A percentile compares a stretch with the other conserved stretches of the same genome.
These are phyloP conservation scores for Mycena galopus DNA, from an alignment of 768 basidiomycete genomes.

Conservation along the genomic window DNA sequence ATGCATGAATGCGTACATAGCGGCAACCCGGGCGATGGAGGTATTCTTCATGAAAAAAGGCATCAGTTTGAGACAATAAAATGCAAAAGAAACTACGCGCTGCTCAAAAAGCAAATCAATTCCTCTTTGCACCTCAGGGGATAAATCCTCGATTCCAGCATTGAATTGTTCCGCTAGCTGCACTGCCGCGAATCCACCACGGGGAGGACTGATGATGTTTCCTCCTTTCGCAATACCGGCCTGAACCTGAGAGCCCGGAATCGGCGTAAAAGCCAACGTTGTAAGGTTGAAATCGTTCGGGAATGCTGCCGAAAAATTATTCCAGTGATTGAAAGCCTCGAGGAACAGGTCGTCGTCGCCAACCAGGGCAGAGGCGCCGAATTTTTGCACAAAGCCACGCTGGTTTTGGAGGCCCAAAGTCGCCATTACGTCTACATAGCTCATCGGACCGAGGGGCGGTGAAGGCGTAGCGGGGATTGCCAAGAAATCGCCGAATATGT, in stretches of 20 bases:
- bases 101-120: conserved; percentile 45
- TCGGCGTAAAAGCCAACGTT: conserved; percentile 54
- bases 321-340: conserved; percentile 50
- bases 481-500: conserved; percentile 53
- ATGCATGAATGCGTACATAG: not conserved
- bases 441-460: conserved; percentile 45
- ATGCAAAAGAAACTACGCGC: conserved; percentile 40
- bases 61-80: not conserved
- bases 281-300: conserved; percentile 40
- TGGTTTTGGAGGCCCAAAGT: conserved; percentile 45
- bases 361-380: conserved; percentile 52
- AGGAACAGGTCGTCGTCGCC: conserved; percentile 46
- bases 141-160: conserved; percentile 29
- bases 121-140: conserved; percentile 42
- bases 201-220: conserved; percentile 53
- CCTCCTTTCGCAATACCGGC: conserved; percentile 26
- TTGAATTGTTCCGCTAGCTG: conserved; percentile 48
- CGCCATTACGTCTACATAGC: conserved; percentile 52
- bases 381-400: conserved; percentile 50
- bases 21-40: conserved; percentile 47
- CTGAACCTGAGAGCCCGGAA: conserved; percentile 47
- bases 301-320: conserved; percentile 44
- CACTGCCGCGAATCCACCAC: conserved; percentile 50
- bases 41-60: conserved; percentile 38
- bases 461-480: conserved; percentile 49